These are phyloP conservation scores for Medicago lupulina DNA, from an alignment of 306 rosid species.

Conservation along the genomic window DNA sequence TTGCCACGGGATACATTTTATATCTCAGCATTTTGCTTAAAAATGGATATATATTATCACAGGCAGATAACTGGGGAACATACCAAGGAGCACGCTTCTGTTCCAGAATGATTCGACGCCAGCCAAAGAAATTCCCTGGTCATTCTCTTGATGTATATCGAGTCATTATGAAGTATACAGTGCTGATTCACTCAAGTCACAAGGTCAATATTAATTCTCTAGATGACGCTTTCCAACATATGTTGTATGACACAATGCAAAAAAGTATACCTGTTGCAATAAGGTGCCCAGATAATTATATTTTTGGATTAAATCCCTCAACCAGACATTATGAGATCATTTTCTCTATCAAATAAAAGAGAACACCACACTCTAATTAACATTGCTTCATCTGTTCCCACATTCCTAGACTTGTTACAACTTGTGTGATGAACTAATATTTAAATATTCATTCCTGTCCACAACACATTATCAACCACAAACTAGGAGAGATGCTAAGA, in stretches of 20 bases:
- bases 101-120: neutral
- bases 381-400: conserved; percentile 12
- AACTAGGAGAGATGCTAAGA: conserved; percentile 35
- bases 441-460: conserved; percentile 34
- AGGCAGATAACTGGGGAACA: neutral
- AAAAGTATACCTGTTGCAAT: neutral
- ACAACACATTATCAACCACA: conserved; percentile 29
- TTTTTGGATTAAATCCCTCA: conserved; percentile 26
- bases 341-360: conserved; percentile 7
- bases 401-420: conserved; percentile 30
- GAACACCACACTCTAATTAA: conserved; percentile 18
- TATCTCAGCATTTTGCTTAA: conserved; percentile 16
- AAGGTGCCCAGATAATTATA: neutral
- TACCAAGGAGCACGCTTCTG: neutral
- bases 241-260: neutral
- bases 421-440: conserved; percentile 20
- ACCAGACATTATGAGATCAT: conserved; percentile 29
- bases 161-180: neutral
- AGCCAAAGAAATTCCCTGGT: neutral
- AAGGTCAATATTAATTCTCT: conserved; percentile 19
- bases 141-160: conserved; percentile 23
- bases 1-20: neutral
- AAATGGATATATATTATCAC: neutral
- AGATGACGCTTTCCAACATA: conserved; percentile 14
- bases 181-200: conserved; percentile 21